Evolutionary conservation across 2,329 filamentous ascomycete species (phyloP).

Genomic region (Cercospora zeae-maydis): DNA sequence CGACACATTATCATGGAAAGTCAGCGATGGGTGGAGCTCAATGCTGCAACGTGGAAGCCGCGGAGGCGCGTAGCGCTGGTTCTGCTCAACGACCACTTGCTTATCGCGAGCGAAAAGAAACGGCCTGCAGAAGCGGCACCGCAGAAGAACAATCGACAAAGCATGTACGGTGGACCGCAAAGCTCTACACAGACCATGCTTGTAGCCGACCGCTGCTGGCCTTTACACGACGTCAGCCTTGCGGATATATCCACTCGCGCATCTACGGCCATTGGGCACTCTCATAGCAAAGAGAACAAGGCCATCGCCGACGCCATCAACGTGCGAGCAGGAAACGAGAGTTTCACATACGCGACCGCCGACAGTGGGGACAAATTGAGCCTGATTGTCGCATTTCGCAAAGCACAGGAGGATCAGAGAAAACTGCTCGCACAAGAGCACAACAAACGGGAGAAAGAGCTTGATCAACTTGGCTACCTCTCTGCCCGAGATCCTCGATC

Average conservation of each 20-base stretch:
- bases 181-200: slow-evolving; percentile 57
- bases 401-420: slow-evolving; percentile 85
- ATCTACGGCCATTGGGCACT: slow-evolving; percentile 26
- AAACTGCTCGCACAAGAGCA: slow-evolving; percentile 82
- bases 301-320: slow-evolving; percentile 74
- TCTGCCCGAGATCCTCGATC: slow-evolving; percentile 44
- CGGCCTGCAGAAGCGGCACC: slow-evolving; percentile 46
- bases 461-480: slow-evolving; percentile 33
- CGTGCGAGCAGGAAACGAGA: slow-evolving; percentile 82
- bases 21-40: slow-evolving; percentile 89
- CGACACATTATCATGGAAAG: slow-evolving; percentile 93
- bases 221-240: slow-evolving; percentile 85
- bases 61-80: slow-evolving; percentile 86
- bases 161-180: slow-evolving; percentile 42
- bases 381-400: slow-evolving; percentile 83
- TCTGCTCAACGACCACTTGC: slow-evolving; percentile 86
- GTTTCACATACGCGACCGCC: slow-evolving; percentile 85
- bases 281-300: slow-evolving; percentile 51
- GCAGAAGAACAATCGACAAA: slow-evolving; percentile 29
- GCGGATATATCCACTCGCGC: slow-evolving; percentile 67
- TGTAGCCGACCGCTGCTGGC: slow-evolving; percentile 92
- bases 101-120: slow-evolving; percentile 92
- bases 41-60: slow-evolving; percentile 96
- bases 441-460: slow-evolving; percentile 71
- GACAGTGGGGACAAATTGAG: slow-evolving; percentile 71